Base-by-base conservation (phyloP, 1,284 basidiomycete species). In the Boletus albobrunnescens region DNA sequence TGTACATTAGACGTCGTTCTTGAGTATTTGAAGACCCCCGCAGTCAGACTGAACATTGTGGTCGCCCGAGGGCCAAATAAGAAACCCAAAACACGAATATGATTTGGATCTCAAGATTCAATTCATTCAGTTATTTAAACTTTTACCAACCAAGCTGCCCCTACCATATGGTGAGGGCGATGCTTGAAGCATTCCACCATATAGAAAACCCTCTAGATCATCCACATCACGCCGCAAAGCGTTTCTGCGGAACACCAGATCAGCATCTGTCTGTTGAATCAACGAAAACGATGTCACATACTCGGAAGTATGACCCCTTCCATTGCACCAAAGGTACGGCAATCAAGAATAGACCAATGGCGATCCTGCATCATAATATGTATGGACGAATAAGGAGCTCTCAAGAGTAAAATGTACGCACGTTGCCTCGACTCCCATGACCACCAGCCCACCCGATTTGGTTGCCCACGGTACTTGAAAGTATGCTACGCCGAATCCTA, bases 381-480 rank as follows among this genome's bases (percentile, higher is more conserved):
- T 12, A 28, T 1, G 6, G 12, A 14, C 6, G 28, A 12, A 19
- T 3, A 10, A 16, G 1, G 7, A 19, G 1, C 17, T 6, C 7
- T 10, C n/a, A n/a, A n/a, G 33, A 2, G 1, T 1, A 11, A 35
- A 14, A 23, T 26, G 12, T 23, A 63, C 71, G 27, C 47, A 73
- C 58, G 74, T 74, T 30, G 74, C 76, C 50, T 81, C 78, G 35
- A 70, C 67, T 4, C 76, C 76, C 52, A 77, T 75, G 14, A 73
- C 71, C 52, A 71, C 67, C 44, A 77, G 52, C 2, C 70, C 74
- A 31, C 77, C 77, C 23, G 74, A 60, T 53, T 71, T 70, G 26
- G 63, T 65, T 12, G 77, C 73, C 77, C 77, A 81, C 6, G 73
- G 71, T 3, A 79, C 71, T 52, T 82, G 79, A 60, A 76, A 81